Conservation (phyloP, 2,329 filamentous ascomycete genomes). For the Pestalotiopsis sp. region DNA sequence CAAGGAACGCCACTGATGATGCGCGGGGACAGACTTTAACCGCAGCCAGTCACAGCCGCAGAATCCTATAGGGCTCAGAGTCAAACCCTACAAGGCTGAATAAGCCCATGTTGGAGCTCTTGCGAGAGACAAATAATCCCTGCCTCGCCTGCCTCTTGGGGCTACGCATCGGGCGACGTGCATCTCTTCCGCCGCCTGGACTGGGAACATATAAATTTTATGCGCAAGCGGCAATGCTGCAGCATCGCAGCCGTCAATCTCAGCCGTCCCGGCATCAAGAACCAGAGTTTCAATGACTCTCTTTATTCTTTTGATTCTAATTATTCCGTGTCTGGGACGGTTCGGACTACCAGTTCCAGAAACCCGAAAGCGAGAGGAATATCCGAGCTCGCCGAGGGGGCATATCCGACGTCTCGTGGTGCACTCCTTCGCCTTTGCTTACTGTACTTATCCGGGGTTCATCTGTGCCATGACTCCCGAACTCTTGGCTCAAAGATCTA, state of each 20-base stretch:
- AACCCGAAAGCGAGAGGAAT: not conserved
- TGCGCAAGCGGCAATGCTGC: not conserved
- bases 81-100: conserved; percentile 11
- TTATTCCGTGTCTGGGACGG: not conserved
- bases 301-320: not conserved
- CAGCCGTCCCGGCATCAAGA: not conserved
- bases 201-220: not conserved
- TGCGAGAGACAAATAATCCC: not conserved
- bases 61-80: conserved; percentile 1
- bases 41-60: not conserved
- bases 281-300: not conserved
- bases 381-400: not conserved
- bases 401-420: not conserved
- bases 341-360: not conserved
- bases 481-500: not conserved
- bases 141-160: not conserved
- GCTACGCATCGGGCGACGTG: not conserved
- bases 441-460: not conserved
- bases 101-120: not conserved
- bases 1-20: conserved; percentile 1
- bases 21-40: not conserved
- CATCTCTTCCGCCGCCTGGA: not conserved
- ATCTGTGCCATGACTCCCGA: not conserved
- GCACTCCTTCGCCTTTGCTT: not conserved
- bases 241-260: not conserved